A percentile compares a stretch with the other conserved stretches of the same genome.
Evolutionary conservation across 495 filamentous ascomycete genomes (phyloP).

Genomic region (Hypomontagnella monticulosa): DNA sequence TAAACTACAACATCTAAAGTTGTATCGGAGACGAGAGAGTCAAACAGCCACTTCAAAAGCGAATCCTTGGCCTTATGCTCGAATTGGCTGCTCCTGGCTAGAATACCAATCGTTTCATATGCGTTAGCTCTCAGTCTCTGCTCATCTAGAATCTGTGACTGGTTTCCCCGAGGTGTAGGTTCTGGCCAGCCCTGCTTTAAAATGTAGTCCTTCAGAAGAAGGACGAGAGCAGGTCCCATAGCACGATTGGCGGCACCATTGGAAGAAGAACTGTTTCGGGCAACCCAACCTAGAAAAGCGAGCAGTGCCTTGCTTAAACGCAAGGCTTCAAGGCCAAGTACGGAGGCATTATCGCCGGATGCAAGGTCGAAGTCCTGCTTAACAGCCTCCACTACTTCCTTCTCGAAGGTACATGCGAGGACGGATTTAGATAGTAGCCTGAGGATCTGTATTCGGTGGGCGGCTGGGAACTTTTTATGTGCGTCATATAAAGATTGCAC

Average conservation of each 20-base stretch:
- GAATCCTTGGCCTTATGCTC: conserved; percentile 61
- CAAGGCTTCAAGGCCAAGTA: conserved; percentile 71
- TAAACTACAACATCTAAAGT: conserved; percentile 81
- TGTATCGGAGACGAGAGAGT: conserved; percentile 80
- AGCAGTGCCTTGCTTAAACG: conserved; percentile 87
- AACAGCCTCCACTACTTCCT: conserved; percentile 73
- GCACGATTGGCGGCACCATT: conserved; percentile 63
- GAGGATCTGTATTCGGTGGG: conserved; percentile 80
- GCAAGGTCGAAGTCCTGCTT: conserved; percentile 65
- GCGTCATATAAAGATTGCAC: conserved; percentile 72
- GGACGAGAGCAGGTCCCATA: conserved; percentile 76
- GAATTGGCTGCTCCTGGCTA: conserved; percentile 66
- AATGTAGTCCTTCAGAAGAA: conserved; percentile 76
- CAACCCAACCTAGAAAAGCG: conserved; percentile 87
- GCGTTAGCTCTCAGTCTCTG: conserved; percentile 74
- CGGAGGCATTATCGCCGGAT: conserved; percentile 49
- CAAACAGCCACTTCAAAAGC: conserved; percentile 81
- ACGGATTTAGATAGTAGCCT: conserved; percentile 80
- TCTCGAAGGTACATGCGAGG: conserved; percentile 67
- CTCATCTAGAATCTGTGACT: conserved; percentile 64
- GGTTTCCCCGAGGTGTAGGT: conserved; percentile 50
- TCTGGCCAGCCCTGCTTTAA: conserved; percentile 85
- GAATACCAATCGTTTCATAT: conserved; percentile 85
- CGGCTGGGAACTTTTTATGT: conserved; percentile 74
- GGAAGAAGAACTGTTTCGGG: conserved; percentile 70